These are phyloP conservation scores for Dysphania ambrosioides DNA, from an alignment of 148 eudicot species.

Conservation along the genomic window DNA sequence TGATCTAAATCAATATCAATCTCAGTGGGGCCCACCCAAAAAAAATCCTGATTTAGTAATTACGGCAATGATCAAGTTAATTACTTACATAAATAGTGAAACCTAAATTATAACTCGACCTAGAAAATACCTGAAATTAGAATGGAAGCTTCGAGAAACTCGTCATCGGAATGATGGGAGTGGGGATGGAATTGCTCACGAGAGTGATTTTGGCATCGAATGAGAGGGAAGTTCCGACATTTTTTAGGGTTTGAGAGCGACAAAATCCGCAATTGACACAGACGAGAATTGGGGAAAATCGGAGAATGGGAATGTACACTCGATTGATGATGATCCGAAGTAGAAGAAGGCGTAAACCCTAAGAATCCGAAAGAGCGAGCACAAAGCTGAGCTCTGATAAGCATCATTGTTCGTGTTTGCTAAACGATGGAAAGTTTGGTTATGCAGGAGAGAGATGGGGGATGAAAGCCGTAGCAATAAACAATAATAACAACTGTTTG, in stretches of 20 bases:
- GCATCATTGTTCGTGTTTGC: neutral
- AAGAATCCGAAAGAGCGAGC: neutral
- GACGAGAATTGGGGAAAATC: neutral
- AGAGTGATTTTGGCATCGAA: conserved; percentile 35
- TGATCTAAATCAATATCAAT: neutral
- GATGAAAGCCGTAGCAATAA: neutral
- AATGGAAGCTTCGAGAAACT: conserved; percentile 55
- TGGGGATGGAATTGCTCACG: conserved; percentile 26
- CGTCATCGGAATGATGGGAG: conserved; percentile 35
- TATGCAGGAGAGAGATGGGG: conserved; percentile 5
- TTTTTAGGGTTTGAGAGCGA: neutral
- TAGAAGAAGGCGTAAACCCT: conserved; percentile 2
- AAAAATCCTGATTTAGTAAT: no score
- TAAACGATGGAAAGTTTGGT: neutral
- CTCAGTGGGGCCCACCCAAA: no score
- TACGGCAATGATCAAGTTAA: no score
- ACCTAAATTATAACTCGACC: neutral
- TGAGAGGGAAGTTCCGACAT: neutral
- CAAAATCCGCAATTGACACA: conserved; percentile 5
- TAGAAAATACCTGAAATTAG: conserved; percentile 45
- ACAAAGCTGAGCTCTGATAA: conserved; percentile 15
- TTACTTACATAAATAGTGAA: neutral
- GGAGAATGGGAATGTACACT: neutral
- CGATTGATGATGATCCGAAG: conserved; percentile 4
- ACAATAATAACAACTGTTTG: neutral